Conservation (phyloP, 1,284 basidiomycete species). For the Sutorius eximius region DNA sequence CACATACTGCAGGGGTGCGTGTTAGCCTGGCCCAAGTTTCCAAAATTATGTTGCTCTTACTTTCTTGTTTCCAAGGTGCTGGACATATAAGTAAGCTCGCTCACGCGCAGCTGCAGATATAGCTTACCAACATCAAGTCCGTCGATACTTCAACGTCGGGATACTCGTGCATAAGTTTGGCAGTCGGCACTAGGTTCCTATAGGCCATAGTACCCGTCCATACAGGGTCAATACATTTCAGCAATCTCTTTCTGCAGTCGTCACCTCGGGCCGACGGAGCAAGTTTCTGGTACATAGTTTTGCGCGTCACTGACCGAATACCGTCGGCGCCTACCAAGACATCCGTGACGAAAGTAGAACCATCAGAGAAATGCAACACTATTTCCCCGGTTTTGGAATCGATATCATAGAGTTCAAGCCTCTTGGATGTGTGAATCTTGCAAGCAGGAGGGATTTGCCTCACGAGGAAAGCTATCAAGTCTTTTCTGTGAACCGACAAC, state of each 20-base stretch:
- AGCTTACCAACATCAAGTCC: constrained; percentile 37
- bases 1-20: constrained; percentile 36
- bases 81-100: background rate
- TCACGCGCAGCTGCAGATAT: background rate
- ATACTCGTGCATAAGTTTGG: constrained; percentile 15
- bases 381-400: constrained; percentile 14
- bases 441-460: constrained; percentile 30
- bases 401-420: constrained; percentile 27
- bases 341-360: constrained; percentile 33
- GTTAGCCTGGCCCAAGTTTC: background rate
- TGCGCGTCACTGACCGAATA: constrained; percentile 23
- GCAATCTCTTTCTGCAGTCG: constrained; percentile 2
- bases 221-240: constrained; percentile 16
- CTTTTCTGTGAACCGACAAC: constrained; percentile 34
- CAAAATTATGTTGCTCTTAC: constrained; percentile 30
- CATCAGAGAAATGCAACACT: constrained; percentile 35
- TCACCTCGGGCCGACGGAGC: constrained; percentile 8
- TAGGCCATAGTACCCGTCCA: constrained; percentile 26
- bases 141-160: constrained; percentile 39
- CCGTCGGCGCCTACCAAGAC: constrained; percentile 37
- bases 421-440: constrained; percentile 34
- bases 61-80: constrained; percentile 47
- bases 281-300: constrained; percentile 18
- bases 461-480: constrained; percentile 34
- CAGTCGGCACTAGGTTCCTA: constrained; percentile 16